Evolutionary conservation across 2,329 filamentous ascomycete genomes (phyloP).

Genomic region (Xylariaceae sp.): DNA sequence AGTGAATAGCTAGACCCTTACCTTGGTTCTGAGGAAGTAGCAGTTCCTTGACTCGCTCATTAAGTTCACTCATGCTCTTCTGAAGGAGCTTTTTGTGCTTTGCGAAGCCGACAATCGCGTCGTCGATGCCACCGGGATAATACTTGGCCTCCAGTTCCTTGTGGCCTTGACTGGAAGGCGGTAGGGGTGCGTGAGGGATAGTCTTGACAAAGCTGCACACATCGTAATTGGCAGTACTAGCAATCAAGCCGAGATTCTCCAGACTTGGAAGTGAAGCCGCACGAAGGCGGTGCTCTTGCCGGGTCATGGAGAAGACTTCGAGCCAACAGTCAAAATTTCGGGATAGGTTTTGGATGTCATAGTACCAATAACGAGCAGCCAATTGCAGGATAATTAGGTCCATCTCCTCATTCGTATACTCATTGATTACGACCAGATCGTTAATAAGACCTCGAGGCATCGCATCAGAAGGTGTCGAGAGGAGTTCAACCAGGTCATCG

Average conservation of each 20-base stretch:
- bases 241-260: not conserved
- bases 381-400: slow-evolving; percentile 3
- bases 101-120: slow-evolving; percentile 5
- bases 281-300: slow-evolving; percentile 3
- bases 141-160: slow-evolving; percentile 1
- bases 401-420: slow-evolving; percentile 5
- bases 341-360: not conserved
- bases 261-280: not conserved
- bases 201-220: not conserved
- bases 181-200: not conserved
- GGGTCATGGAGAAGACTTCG: slow-evolving; percentile 4
- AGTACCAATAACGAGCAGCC: slow-evolving; percentile 13
- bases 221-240: not conserved
- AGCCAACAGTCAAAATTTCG: slow-evolving; percentile 4
- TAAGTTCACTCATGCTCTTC: not conserved
- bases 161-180: not conserved
- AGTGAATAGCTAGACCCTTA: no score
- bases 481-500: not conserved
- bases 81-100: slow-evolving; percentile 5
- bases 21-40: no score
- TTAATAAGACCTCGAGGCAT: not conserved
- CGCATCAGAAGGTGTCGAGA: not conserved
- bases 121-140: slow-evolving; percentile 11
- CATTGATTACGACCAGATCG: not conserved
- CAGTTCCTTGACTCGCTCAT: not conserved